These are phyloP conservation scores for Russula olivacea DNA, from an alignment of 768 basidiomycete species.

Conservation along the genomic window DNA sequence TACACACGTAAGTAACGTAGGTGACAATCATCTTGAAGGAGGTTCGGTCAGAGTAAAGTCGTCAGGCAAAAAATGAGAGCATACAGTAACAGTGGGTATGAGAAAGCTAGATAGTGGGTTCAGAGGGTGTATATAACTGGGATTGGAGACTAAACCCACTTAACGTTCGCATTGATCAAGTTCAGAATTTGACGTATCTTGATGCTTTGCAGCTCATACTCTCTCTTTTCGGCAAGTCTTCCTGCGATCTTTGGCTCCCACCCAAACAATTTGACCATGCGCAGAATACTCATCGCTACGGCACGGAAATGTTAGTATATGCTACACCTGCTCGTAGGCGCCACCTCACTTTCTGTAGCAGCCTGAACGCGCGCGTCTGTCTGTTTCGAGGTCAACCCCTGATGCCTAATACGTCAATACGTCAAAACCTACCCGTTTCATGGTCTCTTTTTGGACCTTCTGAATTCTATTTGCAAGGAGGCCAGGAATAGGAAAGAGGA, in stretches of 20 bases:
- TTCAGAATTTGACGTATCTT: slow-evolving; percentile 33
- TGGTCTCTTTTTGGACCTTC: slow-evolving; percentile 35
- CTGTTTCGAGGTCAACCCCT: slow-evolving; percentile 25
- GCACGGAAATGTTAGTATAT: slow-evolving; percentile 3
- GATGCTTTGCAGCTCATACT: slow-evolving; percentile 36
- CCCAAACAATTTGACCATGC: slow-evolving; percentile 57
- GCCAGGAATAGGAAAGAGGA: slow-evolving; percentile 41
- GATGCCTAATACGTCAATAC: neutral
- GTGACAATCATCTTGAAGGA: slow-evolving; percentile 31
- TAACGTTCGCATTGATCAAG: slow-evolving; percentile 32
- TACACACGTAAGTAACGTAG: slow-evolving; percentile 33
- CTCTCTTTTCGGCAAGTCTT: slow-evolving; percentile 33
- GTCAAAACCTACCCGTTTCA: slow-evolving; percentile 35
- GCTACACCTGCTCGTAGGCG: neutral
- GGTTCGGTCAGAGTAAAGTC: neutral
- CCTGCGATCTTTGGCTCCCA: slow-evolving; percentile 47
- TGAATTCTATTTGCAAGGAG: slow-evolving; percentile 36
- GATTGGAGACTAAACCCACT: slow-evolving; percentile 26
- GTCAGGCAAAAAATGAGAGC: neutral
- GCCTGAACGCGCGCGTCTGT: slow-evolving; percentile 44
- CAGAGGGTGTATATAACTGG: neutral
- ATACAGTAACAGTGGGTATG: slow-evolving; percentile 36
- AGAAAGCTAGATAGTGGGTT: slow-evolving; percentile 28
- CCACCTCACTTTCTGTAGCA: slow-evolving; percentile 37
- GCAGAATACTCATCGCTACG: slow-evolving; percentile 35